These are phyloP conservation scores for Vaccinium macrocarpon DNA, from an alignment of 148 eudicot species.

Conservation along the genomic window DNA sequence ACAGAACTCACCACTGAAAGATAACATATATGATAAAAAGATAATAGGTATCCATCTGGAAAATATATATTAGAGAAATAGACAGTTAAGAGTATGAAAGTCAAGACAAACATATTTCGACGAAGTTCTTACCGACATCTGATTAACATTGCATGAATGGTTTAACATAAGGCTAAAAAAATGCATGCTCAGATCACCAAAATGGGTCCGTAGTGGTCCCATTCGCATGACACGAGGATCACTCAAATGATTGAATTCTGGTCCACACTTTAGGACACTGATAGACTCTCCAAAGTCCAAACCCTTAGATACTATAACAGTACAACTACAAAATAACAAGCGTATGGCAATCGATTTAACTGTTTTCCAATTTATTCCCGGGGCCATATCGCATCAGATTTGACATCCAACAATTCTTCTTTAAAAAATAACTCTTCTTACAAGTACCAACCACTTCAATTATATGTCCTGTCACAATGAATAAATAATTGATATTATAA, in stretches of 20 bases:
- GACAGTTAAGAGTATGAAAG: too few relatives aligned
- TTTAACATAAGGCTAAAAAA: not conserved
- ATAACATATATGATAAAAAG: not conserved
- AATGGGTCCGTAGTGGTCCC: not conserved
- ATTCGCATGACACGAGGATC: not conserved
- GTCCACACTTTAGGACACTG: not conserved
- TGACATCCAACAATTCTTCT: not conserved
- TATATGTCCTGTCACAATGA: not conserved
- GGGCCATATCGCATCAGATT: not conserved
- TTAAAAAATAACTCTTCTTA: not conserved
- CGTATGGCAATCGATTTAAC: not conserved
- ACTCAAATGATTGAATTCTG: not conserved
- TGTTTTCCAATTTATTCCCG: not conserved
- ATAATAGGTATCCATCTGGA: not conserved
- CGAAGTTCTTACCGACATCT: not conserved
- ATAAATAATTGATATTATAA: not conserved
- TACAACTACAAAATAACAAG: not conserved
- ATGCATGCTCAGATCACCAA: not conserved
- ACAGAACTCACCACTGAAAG: not conserved
- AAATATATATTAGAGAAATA: not conserved
- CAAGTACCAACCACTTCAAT: not conserved
- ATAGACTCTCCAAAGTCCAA: not conserved
- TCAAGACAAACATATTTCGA: not conserved
- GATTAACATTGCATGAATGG: not conserved
- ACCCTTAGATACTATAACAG: not conserved